Evolutionary conservation across 2,329 filamentous ascomycete genomes (phyloP), one percentile per base, ranked within the genome.

Genomic region (Pseudopithomyces maydicus): DNA sequence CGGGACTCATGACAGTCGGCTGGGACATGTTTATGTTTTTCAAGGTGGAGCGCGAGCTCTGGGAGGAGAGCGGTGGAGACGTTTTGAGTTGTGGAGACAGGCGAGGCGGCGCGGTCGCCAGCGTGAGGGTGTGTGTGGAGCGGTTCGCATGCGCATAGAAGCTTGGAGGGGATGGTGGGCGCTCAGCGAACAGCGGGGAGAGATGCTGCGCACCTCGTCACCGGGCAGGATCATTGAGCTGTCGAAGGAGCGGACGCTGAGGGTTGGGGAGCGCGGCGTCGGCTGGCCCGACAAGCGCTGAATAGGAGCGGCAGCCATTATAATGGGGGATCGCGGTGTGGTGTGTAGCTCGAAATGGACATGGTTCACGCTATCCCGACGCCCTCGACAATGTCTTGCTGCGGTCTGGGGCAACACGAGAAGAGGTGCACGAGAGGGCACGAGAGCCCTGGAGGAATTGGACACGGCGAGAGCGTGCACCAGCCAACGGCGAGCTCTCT

Each of bases 211-310:
- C 42, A 64, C 56, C 45, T 59, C 42, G 39, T 69, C 63, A 51
- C 61, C 61, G 52, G 93, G 93, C 51, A 97, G 80, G 68, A 97
- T 96, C 91, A 97, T 93, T 74, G 96, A 93, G 51, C 92, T 92
- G 75, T 97, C 96, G 54, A 97, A 93, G 74, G 96, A 93, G 50
- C 92, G 92, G 75, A 97, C 96, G 54, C 92, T 96, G 69, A 97
- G 81, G 2, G 93, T 96, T 45, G 93, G 93, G 57, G 91, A 96
- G 42, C 70, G 65, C 36, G 63, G 63, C 17, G 63, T 60, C 7
- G 57, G 57, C 20, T 64, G 61, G 26, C 58, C 64, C 38, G 54
- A 33, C 20, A 53, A 54, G 47, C 54, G 56, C 47, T 49, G 42
- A 41, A 49, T 12, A 86, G 87, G 62, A 56, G 66, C 17, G 46